Evolutionary conservation across 345 rosid genomes (phyloP).

Genomic region (Rhodomyrtus tomentosa): DNA sequence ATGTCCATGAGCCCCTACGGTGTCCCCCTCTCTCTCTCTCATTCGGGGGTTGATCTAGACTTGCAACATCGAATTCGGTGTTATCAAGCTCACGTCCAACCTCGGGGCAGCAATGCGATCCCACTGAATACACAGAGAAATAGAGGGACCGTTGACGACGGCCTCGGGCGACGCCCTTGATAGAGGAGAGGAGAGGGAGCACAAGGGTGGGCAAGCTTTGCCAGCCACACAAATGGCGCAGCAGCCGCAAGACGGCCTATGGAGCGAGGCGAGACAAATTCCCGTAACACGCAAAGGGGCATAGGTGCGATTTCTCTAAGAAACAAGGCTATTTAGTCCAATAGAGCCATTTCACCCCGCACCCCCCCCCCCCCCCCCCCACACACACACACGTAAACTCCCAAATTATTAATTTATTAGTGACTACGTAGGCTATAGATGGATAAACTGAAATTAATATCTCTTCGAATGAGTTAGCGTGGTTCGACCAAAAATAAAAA

Average conservation of each 20-base stretch:
- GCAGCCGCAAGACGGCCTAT: neutral
- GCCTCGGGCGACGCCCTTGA: neutral
- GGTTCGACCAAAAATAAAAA: neutral
- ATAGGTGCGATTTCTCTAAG: neutral
- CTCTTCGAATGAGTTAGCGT: neutral
- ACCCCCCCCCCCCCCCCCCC: too few species aligned
- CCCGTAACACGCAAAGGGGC: neutral
- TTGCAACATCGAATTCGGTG: too few species aligned
- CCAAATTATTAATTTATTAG: neutral
- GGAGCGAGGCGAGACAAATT: neutral
- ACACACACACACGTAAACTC: too few species aligned
- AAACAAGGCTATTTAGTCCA: neutral
- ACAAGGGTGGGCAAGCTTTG: neutral
- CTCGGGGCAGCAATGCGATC: neutral
- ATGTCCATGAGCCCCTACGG: too few species aligned
- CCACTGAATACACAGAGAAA: neutral
- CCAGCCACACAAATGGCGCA: neutral
- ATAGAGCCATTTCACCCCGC: neutral
- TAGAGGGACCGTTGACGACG: neutral
- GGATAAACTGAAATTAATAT: neutral
- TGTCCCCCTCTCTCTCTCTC: too few species aligned
- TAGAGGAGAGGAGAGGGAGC: neutral
- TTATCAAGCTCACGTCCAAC: neutral
- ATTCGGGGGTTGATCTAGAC: too few species aligned
- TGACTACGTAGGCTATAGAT: neutral